Base-by-base conservation (phyloP, 1,284 basidiomycete species). In the Sphagnurus paluster region DNA sequence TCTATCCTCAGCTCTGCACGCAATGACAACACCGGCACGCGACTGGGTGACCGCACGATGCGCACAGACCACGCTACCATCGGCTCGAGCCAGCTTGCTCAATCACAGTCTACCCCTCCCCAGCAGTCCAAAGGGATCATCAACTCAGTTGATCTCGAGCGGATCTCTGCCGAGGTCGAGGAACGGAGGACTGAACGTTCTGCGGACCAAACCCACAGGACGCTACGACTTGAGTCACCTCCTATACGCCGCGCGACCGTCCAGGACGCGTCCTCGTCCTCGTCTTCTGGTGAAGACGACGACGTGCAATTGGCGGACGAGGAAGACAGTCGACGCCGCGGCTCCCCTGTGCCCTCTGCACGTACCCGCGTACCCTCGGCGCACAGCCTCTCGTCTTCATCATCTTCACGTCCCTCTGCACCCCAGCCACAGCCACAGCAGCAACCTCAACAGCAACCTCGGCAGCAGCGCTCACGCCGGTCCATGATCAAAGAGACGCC, bases 91-190 rank as follows among this genome's bases (percentile, higher is more conserved):
- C 48, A 57, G 33, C 44, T 60, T 5, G 59, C 50, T 16, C 54
- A 49, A 33, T 63, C 62, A 9, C 13, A 58, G 56, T 39, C 47
- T 6, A 29, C 21, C 11, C 44, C 39, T 10, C 42, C 38, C 23
- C 16, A 11, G 59, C 54, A 13, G 14, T 33, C 44, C 55, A 24
- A 53, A 54, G 2, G 58, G 1, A 77, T 77, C 56, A 62, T 82
- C 17, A 69, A 74, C 44, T 64, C 67, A 7, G 70, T 70, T 5
- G 81, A 83, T 48, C 52, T 82, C 11, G 72, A 74, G 33, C 70
- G 74, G 8, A 82, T 84, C 28, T 72, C 74, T 1, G 69, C 67
- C 4, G 83, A 87, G 50, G 66, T 85, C 2, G 74, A 77, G 44
- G 81, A 84, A 54, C 69, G 82, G 11, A 70, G 81, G 20, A 75